These are phyloP conservation scores for Brasenia schreberi DNA, from an alignment of 164 flowering plant species.

Conservation along the genomic window DNA sequence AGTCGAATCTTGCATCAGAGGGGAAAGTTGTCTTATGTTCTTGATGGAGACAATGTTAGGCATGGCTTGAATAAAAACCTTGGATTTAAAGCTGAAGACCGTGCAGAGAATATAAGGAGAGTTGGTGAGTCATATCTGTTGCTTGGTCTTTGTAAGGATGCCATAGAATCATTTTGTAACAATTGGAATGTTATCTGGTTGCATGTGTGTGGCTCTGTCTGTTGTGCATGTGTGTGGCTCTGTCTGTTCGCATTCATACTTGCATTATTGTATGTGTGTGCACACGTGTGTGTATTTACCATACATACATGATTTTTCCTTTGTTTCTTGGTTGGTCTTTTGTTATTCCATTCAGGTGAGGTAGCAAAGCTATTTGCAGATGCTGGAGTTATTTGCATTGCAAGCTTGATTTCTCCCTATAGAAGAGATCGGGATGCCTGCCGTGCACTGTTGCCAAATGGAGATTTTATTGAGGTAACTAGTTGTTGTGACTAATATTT, in stretches of 20 bases:
- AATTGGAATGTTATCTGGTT: too few species aligned
- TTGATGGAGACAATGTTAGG: conserved; percentile 94
- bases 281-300: too few species aligned
- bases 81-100: conserved; percentile 72
- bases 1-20: conserved; percentile 40
- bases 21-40: conserved; percentile 73
- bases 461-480: conserved; percentile 83
- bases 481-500: not conserved
- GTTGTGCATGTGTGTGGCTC: too few species aligned
- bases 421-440: conserved; percentile 81
- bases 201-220: too few species aligned
- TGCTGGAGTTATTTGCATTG: conserved; percentile 94
- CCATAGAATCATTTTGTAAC: too few species aligned
- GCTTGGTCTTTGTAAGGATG: too few species aligned
- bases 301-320: too few species aligned
- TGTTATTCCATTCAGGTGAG: conserved; percentile 61
- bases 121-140: too few species aligned
- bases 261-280: too few species aligned
- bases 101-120: conserved; percentile 83
- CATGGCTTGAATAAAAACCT: conserved; percentile 83
- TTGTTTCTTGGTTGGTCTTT: too few species aligned
- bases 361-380: conserved; percentile 97
- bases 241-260: too few species aligned
- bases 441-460: conserved; percentile 65
- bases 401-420: conserved; percentile 92